A percentile compares a stretch with the other conserved stretches of the same genome.
Conservation (phyloP, 179 eudicot species). For the Silene coronaria region DNA sequence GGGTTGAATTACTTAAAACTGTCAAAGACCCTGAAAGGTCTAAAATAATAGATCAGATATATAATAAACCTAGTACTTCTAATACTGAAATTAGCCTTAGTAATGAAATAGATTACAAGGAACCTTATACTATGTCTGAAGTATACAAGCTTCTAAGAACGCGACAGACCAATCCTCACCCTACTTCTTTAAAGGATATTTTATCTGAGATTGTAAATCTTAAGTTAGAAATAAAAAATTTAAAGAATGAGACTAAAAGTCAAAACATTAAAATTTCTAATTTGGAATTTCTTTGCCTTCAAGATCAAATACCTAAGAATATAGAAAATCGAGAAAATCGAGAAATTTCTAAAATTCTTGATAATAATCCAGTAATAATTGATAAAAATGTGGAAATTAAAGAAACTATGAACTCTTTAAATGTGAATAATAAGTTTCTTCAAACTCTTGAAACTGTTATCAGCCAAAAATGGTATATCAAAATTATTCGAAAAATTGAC, state of each 20-base stretch:
- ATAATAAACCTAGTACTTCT: not conserved
- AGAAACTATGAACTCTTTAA: too few relatives aligned
- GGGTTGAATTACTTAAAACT: not conserved
- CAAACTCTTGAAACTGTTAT: not conserved
- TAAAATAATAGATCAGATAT: not conserved
- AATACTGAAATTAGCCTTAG: not conserved
- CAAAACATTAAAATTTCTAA: not conserved
- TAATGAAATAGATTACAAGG: not conserved
- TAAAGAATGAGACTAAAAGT: not conserved
- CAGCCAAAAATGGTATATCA: not conserved
- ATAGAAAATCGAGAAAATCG: too few relatives aligned
- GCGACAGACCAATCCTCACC: not conserved
- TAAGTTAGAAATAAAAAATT: not conserved
- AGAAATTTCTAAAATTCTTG: too few relatives aligned
- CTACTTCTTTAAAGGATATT: not conserved
- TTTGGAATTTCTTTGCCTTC: not conserved
- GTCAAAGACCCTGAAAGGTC: not conserved
- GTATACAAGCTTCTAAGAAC: not conserved
- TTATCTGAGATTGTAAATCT: not conserved
- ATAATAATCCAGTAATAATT: too few relatives aligned
- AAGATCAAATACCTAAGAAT: too few relatives aligned
- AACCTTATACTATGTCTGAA: not conserved
- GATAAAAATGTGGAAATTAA: too few relatives aligned
- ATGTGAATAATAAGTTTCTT: too few relatives aligned
- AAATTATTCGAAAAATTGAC: not conserved